A percentile compares a stretch with the other conserved stretches of the same genome.
Evolutionary conservation across 108 stramenopile genomes (phyloP).

Genomic region (Chaetoceros tenuissimus): DNA sequence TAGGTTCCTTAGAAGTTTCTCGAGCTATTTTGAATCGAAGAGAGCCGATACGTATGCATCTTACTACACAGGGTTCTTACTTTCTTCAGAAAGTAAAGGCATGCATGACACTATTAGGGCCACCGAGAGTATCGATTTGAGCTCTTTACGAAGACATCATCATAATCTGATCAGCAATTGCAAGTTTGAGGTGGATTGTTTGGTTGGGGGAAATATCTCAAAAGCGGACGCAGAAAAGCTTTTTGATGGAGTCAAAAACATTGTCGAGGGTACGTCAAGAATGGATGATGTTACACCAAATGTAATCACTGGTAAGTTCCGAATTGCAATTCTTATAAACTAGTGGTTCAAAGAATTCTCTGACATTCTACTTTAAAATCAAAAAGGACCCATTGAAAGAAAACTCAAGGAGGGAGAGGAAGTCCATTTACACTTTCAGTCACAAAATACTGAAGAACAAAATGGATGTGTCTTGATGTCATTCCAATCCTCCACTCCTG

Average conservation of each 20-base stretch:
- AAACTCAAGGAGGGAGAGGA: conserved; percentile 47
- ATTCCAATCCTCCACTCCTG: conserved; percentile 57
- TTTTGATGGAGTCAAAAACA: conserved; percentile 24
- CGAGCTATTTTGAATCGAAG: conserved; percentile 57
- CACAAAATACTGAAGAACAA: conserved; percentile 68
- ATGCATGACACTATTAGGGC: conserved; percentile 36
- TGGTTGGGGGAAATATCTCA: conserved; percentile 72
- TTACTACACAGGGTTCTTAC: conserved; percentile 57
- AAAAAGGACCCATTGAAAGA: conserved; percentile 38
- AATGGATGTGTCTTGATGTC: conserved; percentile 69
- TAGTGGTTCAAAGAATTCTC: too few species aligned
- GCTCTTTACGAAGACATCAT: conserved; percentile 42
- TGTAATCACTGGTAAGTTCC: too few species aligned
- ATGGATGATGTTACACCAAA: too few species aligned
- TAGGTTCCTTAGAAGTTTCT: conserved; percentile 40
- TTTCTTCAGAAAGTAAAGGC: conserved; percentile 37
- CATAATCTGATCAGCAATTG: conserved; percentile 25
- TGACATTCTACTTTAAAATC: too few species aligned
- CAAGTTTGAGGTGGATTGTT: conserved; percentile 39
- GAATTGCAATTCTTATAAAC: too few species aligned
- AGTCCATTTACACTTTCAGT: conserved; percentile 64
- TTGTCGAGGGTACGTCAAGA: conserved; percentile 13
- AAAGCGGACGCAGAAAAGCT: conserved; percentile 40
- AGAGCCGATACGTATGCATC: conserved; percentile 59
- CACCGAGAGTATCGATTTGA: conserved; percentile 27